Base-by-base conservation (phyloP, 2,329 filamentous ascomycete species). In the Ophiostoma montium region DNA sequence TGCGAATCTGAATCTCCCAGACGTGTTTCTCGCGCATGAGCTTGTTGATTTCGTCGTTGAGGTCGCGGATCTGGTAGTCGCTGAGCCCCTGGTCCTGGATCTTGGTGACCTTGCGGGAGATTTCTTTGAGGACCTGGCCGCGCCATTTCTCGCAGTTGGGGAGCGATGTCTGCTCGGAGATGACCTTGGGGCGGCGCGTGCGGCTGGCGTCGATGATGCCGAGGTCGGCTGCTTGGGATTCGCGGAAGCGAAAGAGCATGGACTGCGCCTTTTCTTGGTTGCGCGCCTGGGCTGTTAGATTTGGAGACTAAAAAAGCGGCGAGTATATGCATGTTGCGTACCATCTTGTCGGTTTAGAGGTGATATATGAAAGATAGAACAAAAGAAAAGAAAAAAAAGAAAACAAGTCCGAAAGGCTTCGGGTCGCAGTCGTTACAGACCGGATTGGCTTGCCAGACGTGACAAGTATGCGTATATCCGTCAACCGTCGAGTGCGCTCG, bases 21-120 rank as follows among this genome's bases (percentile, higher is more conserved):
- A 94, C 89, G 75, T 94, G 88, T 68, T 98, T 98, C 71, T 98
- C 92, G 55, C 88, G 82, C 86, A 98, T 95, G 54, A 95, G 76
- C 69, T 95, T 94, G 73, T 98, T 98, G 73, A 98, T 94, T 68
- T 98, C 92, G 66, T 98, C 92, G 70, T 98, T 98, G 62, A 98
- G 73, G 67, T 98, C 92, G 61, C 92, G 76, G 65, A 98, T 87
- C 72, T 96, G 92, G 70, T 85, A 96, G 72, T 98, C 92, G 67
- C 80, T 87, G n/a, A 98, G 75, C 43, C 83, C 81, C 9, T 78
- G 71, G 59, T 98, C 92, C 65, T 98, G 92, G 68, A 98, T 96
- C 62, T 86, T 86, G 55, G 87, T 87, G 51, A 98, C 87, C 67
- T 98, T 98, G 67, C 92, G 88, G 56, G 84, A 90, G 61, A 98